phyloP scores from a whole-genome alignment of 2,329 filamentous ascomycete genomes.

The Escovopsis sp. region DNA sequence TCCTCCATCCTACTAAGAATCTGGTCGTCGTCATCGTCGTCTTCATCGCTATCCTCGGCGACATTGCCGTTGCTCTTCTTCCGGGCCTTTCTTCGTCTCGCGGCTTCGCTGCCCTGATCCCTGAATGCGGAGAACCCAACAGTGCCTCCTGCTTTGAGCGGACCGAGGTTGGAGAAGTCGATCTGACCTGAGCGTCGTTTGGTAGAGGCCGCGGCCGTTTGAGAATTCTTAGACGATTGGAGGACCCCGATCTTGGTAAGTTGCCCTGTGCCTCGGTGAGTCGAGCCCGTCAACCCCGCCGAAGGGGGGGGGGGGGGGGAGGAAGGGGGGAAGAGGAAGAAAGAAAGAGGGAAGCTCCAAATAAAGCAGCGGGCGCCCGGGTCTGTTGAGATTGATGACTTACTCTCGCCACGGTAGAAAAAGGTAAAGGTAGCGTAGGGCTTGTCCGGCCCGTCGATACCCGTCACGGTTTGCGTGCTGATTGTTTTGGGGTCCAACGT shows the following conservation, averaged over 20 bases:
- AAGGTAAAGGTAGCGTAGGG: conserved; percentile 97
- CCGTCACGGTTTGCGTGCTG: conserved; percentile 97
- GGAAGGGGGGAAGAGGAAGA: background rate
- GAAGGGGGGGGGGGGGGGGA: no score
- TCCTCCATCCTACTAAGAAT: conserved; percentile 52
- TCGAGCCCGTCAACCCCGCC: no score
- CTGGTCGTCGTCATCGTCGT: conserved; percentile 46
- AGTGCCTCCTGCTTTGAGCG: conserved; percentile 72
- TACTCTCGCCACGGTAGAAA: conserved; percentile 90
- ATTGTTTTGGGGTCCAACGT: conserved; percentile 92
- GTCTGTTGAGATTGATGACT: conserved; percentile 18
- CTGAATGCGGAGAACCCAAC: conserved; percentile 85
- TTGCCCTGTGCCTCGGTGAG: conserved; percentile 48
- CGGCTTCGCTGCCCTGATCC: conserved; percentile 45
- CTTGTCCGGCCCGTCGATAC: conserved; percentile 88
- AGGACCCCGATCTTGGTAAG: conserved; percentile 92
- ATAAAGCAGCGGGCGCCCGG: no score
- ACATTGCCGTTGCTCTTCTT: conserved; percentile 56
- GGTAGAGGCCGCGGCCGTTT: conserved; percentile 42
- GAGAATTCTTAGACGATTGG: conserved; percentile 48
- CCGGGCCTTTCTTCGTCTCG: conserved; percentile 39
- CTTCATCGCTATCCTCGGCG: conserved; percentile 58
- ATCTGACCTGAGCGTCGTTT: conserved; percentile 73
- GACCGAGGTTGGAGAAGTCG: conserved; percentile 73
- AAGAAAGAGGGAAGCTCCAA: no score